phyloP scores from a whole-genome alignment of 2,329 filamentous ascomycete species.

The Raffaelea albimanens region DNA sequence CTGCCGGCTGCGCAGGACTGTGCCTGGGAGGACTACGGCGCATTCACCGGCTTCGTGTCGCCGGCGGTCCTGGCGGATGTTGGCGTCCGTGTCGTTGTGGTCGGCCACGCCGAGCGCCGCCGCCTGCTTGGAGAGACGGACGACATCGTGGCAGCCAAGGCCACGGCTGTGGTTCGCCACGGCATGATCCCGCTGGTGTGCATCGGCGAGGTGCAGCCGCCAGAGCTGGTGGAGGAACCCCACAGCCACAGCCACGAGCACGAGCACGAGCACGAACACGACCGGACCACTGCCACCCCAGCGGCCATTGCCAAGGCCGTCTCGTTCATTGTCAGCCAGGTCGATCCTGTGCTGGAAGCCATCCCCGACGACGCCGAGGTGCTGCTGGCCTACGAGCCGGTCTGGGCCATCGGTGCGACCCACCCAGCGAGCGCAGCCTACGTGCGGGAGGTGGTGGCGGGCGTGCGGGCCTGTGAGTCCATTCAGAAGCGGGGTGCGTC shows the following conservation, averaged over 20 bases:
- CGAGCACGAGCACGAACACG: no score
- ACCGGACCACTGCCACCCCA: no score
- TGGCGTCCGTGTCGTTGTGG: slow-evolving; percentile 63
- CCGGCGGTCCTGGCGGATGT: slow-evolving; percentile 56
- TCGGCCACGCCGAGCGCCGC: slow-evolving; percentile 73
- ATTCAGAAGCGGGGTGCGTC: slow-evolving; percentile 34
- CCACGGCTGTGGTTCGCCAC: slow-evolving; percentile 55
- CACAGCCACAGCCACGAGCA: no score
- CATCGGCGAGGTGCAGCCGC: slow-evolving; percentile 58
- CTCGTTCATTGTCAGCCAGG: slow-evolving; percentile 55
- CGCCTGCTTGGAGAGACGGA: slow-evolving; percentile 69
- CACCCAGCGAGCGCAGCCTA: slow-evolving; percentile 64
- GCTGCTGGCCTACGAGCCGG: slow-evolving; percentile 76
- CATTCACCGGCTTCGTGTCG: slow-evolving; percentile 72
- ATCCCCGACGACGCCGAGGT: slow-evolving; percentile 57
- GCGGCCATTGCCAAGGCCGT: slow-evolving; percentile 53
- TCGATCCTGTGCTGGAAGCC: slow-evolving; percentile 51
- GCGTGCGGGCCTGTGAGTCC: slow-evolving; percentile 46
- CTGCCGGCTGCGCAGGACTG: slow-evolving; percentile 68
- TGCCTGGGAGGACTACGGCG: slow-evolving; percentile 58
- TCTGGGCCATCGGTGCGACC: slow-evolving; percentile 76
- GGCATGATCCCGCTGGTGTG: slow-evolving; percentile 71
- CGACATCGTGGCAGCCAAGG: slow-evolving; percentile 56
- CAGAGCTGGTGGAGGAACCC: slow-evolving; percentile 29
- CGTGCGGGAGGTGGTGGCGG: slow-evolving; percentile 59